phyloP scores from a whole-genome alignment of 2,329 filamentous ascomycete genomes.

The Stagonosporopsis vannaccii region DNA sequence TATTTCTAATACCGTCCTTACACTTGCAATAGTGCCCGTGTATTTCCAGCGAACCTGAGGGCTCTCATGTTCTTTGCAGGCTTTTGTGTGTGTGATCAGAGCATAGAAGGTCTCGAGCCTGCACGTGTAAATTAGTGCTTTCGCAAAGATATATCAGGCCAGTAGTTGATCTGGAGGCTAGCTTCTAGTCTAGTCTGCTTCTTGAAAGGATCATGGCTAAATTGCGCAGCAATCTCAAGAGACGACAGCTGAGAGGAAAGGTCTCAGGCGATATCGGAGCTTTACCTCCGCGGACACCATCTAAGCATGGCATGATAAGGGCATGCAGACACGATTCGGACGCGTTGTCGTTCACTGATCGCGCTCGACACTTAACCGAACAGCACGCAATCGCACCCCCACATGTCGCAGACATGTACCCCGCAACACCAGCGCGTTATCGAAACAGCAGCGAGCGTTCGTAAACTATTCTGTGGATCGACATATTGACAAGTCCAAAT shows the following conservation, averaged over 20 bases:
- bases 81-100: too few species aligned
- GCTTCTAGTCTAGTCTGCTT: too few species aligned
- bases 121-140: too few species aligned
- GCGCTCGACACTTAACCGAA: neutral
- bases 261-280: neutral
- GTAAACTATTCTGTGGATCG: neutral
- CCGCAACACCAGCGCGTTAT: conserved; percentile 6
- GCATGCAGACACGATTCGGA: conserved; percentile 40
- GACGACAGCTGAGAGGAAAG: neutral
- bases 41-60: too few species aligned
- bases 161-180: too few species aligned
- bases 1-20: too few species aligned
- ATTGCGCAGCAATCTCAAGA: too few species aligned
- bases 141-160: too few species aligned
- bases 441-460: neutral
- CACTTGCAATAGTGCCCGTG: too few species aligned
- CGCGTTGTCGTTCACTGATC: conserved; percentile 4
- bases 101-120: too few species aligned
- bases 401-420: conserved; percentile 14
- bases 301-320: neutral
- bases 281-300: neutral
- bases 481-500: neutral
- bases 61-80: too few species aligned
- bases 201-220: too few species aligned
- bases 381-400: conserved; percentile 14